Base-by-base conservation (phyloP, 2,329 filamentous ascomycete species). In the Incumbomyces lentus region DNA sequence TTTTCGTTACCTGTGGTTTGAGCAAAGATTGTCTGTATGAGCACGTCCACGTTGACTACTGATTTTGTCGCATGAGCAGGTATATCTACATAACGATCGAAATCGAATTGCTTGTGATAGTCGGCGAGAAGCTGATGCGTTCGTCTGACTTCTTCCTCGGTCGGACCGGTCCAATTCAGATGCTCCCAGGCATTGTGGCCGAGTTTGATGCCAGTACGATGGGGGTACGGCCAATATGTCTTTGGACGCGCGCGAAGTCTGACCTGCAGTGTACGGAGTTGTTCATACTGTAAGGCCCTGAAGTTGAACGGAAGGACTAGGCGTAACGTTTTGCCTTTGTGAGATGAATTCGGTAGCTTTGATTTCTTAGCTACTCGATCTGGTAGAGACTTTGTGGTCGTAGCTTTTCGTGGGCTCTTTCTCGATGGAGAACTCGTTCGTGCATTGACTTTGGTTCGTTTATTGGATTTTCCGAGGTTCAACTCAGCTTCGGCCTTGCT, bases 21-120 rank as follows among this genome's bases (percentile, higher is more conserved):
- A 10, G 53, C 43, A 10, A 58, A 14, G 18, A 58, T 54, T 22
- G 51, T 50, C 26, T 52, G 49, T 29, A 57, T 52, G 14, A 58
- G 40, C 8, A 44, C 42, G 34, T 58, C 53, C 14, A 56, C 32
- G 8, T 47, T 52, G 11, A 55, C 16, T 12, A 44, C 39, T 5
- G 43, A 44, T 14, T 38, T 40, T 11, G 47, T 47, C 3, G 48
- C 53, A 48, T 57, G 55, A n/a, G 52, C 46, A 4, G 53, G 53
- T 26, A 14, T 46, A 3, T 33, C 35, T 13, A 49, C 26, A 22
- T 35, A 40, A 32, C 16, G 13, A 12, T 22, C 37, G 32, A 47
- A 22, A 6, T 32, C 22, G 29, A 47, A 41, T 17, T 47, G 16
- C 17, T 34, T 16, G 31, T 44, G 13, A 17, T 44, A 26, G 6